Base-by-base conservation (phyloP, 1,284 basidiomycete genomes). In the Apiotrichum gracile region DNA sequence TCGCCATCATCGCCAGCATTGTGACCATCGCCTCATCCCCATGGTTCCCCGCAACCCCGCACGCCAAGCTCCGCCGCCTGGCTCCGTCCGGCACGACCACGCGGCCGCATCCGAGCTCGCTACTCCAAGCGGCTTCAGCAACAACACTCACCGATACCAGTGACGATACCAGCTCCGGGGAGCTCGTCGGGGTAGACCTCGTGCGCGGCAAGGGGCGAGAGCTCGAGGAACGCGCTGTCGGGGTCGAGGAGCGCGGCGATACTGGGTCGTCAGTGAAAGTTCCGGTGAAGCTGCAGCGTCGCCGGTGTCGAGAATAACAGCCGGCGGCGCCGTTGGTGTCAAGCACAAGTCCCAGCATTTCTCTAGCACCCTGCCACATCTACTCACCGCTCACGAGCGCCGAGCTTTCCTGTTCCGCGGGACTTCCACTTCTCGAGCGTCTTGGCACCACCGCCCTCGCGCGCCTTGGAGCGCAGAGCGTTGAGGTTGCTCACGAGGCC, bases 161-260 rank as follows among this genome's bases (percentile, higher is more conserved):
- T 91, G 61, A 97, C 88, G 54, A 97, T 82, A 17, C 92, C 92
- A 1, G 89, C 93, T 0, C 86, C 88, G 13, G 92, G 91, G 34
- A 97, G 83, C 40, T 79, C 77, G 62, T 92, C 84, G 0, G 83
- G 79, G 68, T 97, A 97, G 21, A 96, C 87, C 17, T 86, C 88
- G 66, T 93, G 84, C 13, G 87, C 92, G 21, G 92, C 92, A 6
- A 94, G 77, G 26, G 84, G 78, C 2, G 88, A 91, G 5, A 97
- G 79, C 70, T 97, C 92, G 25, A 97, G 77, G 72, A 96, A 97
- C 0, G 93, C 91, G 12, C 88, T 87, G 65, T 86, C 83, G 9
- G 87, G 85, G 71, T 97, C 92, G 29, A 97, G 76, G 16, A 97
- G 76, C 7, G 81, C 73, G 3, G 81, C 77, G 17, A 88, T 76